Conservation (phyloP, 345 rosid species). For the Moringa oleifera region DNA sequence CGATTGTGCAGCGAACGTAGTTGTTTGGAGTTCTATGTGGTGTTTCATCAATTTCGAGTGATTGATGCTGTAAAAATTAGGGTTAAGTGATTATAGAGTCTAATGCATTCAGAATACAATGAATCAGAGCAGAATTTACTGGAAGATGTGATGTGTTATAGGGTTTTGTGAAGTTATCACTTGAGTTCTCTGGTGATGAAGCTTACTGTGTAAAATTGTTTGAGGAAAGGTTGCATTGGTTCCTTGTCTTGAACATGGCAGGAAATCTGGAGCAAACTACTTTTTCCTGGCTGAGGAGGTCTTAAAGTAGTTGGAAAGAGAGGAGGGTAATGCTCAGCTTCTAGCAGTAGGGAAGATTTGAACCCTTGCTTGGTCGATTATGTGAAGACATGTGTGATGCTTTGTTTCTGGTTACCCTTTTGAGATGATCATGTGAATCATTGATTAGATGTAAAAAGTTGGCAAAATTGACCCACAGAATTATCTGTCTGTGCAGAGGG, state of each 20-base stretch:
- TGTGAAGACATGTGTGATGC: slow-evolving; percentile 20
- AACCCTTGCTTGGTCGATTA: slow-evolving; percentile 33
- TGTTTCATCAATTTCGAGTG: background rate
- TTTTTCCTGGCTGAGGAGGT: slow-evolving; percentile 37
- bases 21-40: background rate
- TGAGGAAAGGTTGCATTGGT: slow-evolving; percentile 42
- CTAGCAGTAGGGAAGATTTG: slow-evolving; percentile 43
- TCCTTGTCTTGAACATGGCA: slow-evolving; percentile 39
- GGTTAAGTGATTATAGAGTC: background rate
- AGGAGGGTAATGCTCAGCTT: slow-evolving; percentile 27
- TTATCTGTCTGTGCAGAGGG: background rate
- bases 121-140: slow-evolving; percentile 20
- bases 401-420: background rate
- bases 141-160: slow-evolving; percentile 40
- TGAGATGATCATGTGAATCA: background rate
- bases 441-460: background rate
- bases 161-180: slow-evolving; percentile 36
- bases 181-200: slow-evolving; percentile 31
- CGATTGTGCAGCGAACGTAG: background rate
- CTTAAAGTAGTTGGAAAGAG: slow-evolving; percentile 27
- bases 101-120: background rate
- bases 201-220: slow-evolving; percentile 29
- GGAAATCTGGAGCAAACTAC: slow-evolving; percentile 35
- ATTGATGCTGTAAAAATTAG: slow-evolving; percentile 3
- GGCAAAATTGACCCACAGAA: background rate